phyloP scores from a whole-genome alignment of 2,329 filamentous ascomycete species.

The Clonostachys chloroleuca region DNA sequence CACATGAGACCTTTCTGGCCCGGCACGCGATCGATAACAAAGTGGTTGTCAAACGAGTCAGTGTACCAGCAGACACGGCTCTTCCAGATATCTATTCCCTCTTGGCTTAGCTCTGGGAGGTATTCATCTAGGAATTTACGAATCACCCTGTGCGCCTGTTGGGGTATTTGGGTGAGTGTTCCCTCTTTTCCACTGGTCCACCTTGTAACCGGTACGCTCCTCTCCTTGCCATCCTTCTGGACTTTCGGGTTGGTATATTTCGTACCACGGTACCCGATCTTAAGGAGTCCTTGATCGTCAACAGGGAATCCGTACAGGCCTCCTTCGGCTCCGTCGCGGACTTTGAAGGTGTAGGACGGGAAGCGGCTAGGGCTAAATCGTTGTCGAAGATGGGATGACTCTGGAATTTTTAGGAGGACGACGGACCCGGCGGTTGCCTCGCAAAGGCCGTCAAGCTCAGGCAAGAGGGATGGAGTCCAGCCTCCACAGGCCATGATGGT shows the following conservation, averaged over 20 bases:
- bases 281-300: constrained; percentile 33
- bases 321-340: constrained; percentile 17
- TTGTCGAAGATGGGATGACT: constrained; percentile 3
- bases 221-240: constrained; percentile 25
- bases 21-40: constrained; percentile 25
- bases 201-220: constrained; percentile 32
- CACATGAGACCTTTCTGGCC: constrained; percentile 54
- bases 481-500: constrained; percentile 4
- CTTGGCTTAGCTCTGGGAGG: constrained; percentile 31
- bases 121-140: constrained; percentile 27
- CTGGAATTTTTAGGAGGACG: constrained; percentile 8
- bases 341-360: constrained; percentile 23
- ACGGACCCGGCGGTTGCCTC: constrained; percentile 12
- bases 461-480: constrained; percentile 10
- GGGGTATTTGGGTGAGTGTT: constrained; percentile 15
- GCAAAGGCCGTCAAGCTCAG: constrained; percentile 9
- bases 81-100: constrained; percentile 28
- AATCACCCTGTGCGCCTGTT: constrained; percentile 17
- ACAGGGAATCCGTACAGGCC: constrained; percentile 44
- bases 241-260: constrained; percentile 41
- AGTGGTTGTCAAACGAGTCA: constrained; percentile 12
- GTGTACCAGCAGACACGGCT: constrained; percentile 10
- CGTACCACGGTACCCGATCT: constrained; percentile 44
- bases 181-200: constrained; percentile 16
- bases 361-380: constrained; percentile 8